Base-by-base conservation (phyloP, 441 rosid species). In the Corymbia calophylla region DNA sequence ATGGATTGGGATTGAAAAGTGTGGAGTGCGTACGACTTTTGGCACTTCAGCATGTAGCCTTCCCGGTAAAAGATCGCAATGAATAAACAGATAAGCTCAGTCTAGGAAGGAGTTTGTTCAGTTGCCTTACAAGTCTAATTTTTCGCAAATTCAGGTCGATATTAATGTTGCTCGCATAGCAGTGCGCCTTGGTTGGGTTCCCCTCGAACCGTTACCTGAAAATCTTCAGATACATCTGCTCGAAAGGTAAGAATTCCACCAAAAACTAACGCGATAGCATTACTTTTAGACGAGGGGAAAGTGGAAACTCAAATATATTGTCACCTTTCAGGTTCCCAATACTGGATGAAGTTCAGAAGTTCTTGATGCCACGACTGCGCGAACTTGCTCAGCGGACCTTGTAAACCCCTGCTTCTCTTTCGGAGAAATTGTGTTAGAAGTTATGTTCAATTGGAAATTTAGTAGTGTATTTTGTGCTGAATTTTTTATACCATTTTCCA, bases 121-220 rank as follows among this genome's bases (percentile, higher is more conserved):
- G 23, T 54, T 18, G n/a, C 85, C 87, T 68, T 27, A 77, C 51
- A 7, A 44, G 84, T 44, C 51, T 27, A 77, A 51, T 44, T 44
- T 7, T 44, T 44, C 18, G 1, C 51, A 77, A 23, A 23, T 91
- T 89, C 94, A 98, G 99, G 99, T 98, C 90, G 99, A 97, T 92
- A 96, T 98, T 7, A 97, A 98, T 91, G 99, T 98, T 66, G 99
- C 99, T 91, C 95, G 99, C 64, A 98, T 98, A 91, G 99, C 99
- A 15, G 99, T 98, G 90, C 94, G 99, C 91, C 91, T 98, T 88
- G 99, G 99, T 91, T 98, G 99, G 99, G 99, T 97, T 85, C 99
- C 99, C 87, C 95, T 98, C 51, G 97, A 96, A 93, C 99, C 99
- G 39, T 92, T 98, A 90, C 99, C 99, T 19, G 99, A 97, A 88